A percentile compares a stretch with the other conserved stretches of the same genome.
Conservation (phyloP, 805 yeast species). For the Jamesozyma lodderae region DNA sequence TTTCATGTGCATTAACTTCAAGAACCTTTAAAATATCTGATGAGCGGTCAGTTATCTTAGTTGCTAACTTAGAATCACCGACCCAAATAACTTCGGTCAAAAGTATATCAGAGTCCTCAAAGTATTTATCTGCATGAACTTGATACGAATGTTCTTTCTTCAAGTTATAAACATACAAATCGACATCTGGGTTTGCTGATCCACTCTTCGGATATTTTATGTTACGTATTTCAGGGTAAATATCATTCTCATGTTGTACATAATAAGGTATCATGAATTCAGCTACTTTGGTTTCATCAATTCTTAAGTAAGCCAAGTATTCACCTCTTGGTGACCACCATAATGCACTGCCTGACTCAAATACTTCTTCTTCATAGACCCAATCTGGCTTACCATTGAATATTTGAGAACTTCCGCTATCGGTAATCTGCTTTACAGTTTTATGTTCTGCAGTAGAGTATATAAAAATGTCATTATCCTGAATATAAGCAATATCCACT, state of each 20-base stretch:
- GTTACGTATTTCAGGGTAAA: conserved; percentile 51
- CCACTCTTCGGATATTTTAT: conserved; percentile 86
- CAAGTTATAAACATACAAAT: conserved; percentile 39
- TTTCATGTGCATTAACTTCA: conserved; percentile 38
- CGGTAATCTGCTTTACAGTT: conserved; percentile 43
- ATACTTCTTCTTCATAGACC: conserved; percentile 90
- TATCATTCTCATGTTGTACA: conserved; percentile 43
- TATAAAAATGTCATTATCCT: conserved; percentile 60
- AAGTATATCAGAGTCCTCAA: conserved; percentile 33
- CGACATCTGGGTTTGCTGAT: conserved; percentile 59
- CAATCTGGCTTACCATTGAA: conserved; percentile 90
- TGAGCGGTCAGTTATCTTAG: conserved; percentile 54
- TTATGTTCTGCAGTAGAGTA: conserved; percentile 30
- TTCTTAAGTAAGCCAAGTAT: conserved; percentile 52
- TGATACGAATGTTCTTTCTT: conserved; percentile 27
- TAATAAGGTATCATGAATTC: conserved; percentile 68
- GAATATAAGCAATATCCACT: conserved; percentile 51
- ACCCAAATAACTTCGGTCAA: conserved; percentile 70
- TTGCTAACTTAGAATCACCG: conserved; percentile 43
- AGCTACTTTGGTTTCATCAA: conserved; percentile 68
- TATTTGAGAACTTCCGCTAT: conserved; percentile 58
- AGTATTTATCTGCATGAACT: conserved; percentile 36
- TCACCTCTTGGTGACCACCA: conserved; percentile 85
- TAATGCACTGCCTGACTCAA: conserved; percentile 55
- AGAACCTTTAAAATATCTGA: conserved; percentile 55